phyloP scores from a whole-genome alignment of 306 rosid genomes.

The Cucurbita argyrosperma region DNA sequence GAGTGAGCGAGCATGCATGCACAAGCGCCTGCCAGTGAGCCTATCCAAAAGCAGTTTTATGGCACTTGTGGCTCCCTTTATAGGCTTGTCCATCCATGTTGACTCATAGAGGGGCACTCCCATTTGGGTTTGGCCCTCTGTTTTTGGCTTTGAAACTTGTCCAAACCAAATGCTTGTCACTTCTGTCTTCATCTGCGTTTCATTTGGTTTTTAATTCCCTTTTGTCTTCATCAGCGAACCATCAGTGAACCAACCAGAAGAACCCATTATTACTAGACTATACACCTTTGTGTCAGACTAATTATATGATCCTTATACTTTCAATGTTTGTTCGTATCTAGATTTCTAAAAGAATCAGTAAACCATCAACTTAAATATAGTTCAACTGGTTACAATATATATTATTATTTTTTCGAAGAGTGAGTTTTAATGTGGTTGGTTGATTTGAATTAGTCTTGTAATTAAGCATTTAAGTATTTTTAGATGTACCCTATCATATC shows the following conservation, averaged over 20 bases:
- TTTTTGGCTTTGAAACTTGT: not conserved
- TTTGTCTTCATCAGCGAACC: not conserved
- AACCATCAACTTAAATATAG: no score
- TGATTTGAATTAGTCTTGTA: no score
- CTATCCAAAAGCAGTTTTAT: not conserved
- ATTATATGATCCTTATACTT: not conserved
- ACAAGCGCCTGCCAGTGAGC: not conserved
- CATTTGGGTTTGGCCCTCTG: not conserved
- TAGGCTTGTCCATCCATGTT: not conserved
- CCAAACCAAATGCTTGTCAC: not conserved
- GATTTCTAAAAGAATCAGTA: no score
- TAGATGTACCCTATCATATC: no score
- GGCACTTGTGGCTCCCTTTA: not conserved
- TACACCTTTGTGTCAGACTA: no score
- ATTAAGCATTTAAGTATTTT: no score
- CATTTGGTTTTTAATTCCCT: not conserved
- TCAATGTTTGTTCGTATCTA: no score
- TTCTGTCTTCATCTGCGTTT: not conserved
- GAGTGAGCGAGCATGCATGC: slow-evolving; percentile 3
- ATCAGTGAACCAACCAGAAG: no score
- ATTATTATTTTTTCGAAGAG: no score
- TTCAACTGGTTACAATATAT: no score
- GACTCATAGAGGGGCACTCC: not conserved
- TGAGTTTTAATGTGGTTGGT: no score
- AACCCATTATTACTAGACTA: no score